Evolutionary conservation across 2,329 filamentous ascomycete species (phyloP).

Genomic region (Aspergillus cejpii): DNA sequence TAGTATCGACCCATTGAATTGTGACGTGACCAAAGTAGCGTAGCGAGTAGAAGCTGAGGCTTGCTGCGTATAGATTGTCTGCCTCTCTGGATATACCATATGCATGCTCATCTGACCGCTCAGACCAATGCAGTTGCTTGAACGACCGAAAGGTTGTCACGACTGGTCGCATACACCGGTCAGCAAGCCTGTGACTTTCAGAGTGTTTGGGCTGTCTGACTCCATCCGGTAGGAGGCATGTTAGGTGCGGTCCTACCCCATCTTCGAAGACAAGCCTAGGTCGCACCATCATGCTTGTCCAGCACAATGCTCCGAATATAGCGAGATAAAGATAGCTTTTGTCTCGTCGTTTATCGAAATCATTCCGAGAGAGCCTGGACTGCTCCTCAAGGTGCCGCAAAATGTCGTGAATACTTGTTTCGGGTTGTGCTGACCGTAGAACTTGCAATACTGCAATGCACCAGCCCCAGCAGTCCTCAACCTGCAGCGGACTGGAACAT

Average conservation of each 20-base stretch:
- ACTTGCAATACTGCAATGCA: background rate
- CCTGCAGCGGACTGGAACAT: background rate
- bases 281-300: background rate
- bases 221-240: background rate
- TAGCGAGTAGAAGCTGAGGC: conserved; percentile 5
- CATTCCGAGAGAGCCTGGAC: background rate
- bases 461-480: background rate
- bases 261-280: background rate
- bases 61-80: conserved; percentile 5
- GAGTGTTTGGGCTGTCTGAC: background rate
- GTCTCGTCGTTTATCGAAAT: background rate
- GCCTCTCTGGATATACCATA: background rate
- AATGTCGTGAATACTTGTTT: background rate
- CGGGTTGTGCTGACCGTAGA: background rate
- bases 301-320: background rate
- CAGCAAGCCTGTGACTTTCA: background rate
- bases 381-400: background rate
- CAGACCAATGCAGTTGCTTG: background rate
- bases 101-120: background rate
- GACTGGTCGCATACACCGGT: background rate
- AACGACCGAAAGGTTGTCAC: background rate
- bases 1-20: conserved; percentile 7
- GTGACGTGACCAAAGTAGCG: conserved; percentile 5
- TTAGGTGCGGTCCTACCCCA: background rate
- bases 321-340: background rate